Evolutionary conservation across 371 early-diverging fungal species (phyloP), one percentile per base, ranked within the genome.

Genomic region (Haplosporangium sp.): DNA sequence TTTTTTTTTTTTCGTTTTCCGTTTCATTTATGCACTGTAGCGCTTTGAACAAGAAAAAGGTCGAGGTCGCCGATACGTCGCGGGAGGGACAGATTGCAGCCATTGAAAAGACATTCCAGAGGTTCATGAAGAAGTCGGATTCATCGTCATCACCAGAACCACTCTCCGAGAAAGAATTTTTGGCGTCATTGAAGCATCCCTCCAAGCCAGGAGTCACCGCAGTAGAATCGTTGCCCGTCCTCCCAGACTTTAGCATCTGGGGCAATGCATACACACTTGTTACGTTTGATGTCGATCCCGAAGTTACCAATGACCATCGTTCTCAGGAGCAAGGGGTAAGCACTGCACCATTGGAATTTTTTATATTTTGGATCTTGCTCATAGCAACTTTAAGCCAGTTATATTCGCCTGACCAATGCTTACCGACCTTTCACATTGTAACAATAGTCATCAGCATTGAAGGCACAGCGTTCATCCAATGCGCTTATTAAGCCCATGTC

Each of bases 241-340:
- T 93, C 48, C 97, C 97, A 10, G 93, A 95, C 67, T 87, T 86
- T 43, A 76, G 69, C 12, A 77, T 87, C 51, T 90, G 91, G 90
- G 83, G 90, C 48, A 89, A 90, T 58, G 81, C 82, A 13, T 94
- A 93, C 75, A 86, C 86, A 2, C 82, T 91, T 50, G 89, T 87
- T n/a, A 87, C 89, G 14, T 93, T 92, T 68, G 92, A 91, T 69
- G 84, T 82, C 8, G 90, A 92, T 66, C 95, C 96, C 3, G 84
- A 91, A n/a, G 69, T 74, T 85, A 86, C 61, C 83, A 86, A 67
- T 50, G 77, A 70, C 16, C 59, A 61, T 8, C 52, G 55, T 8
- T 46, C 43, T 6, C 64, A 63, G 14, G 69, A 64, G 7, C 69
- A 80, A 67, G 75, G 73, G 12, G 69, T 67, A 80, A 41, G 69